These are phyloP conservation scores for Phytomonas sp. DNA, from an alignment of 208 protist genomes.

Conservation along the genomic window DNA sequence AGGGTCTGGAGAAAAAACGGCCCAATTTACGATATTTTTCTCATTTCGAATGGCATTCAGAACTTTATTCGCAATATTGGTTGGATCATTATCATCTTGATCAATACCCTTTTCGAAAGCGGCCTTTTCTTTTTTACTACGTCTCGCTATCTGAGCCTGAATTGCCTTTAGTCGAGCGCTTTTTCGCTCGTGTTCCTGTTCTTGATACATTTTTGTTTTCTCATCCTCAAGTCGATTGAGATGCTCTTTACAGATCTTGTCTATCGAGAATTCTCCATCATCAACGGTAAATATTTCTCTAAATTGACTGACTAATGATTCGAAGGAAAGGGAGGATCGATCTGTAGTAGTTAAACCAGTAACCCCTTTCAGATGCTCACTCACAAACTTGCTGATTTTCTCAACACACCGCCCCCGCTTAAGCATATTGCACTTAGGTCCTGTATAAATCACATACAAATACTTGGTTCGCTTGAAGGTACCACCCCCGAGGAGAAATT, in stretches of 20 bases:
- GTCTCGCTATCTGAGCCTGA: conserved; percentile 10
- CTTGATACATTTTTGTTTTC: conserved; percentile 47
- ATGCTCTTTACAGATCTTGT: conserved; percentile 71
- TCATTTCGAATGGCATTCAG: conserved; percentile 32
- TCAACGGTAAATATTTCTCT: conserved; percentile 67
- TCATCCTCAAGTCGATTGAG: conserved; percentile 41
- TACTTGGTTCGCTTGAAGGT: conserved; percentile 87
- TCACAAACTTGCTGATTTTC: conserved; percentile 51
- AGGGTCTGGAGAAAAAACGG: conserved; percentile 51
- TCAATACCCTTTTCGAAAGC: background rate
- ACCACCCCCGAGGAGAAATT: conserved; percentile 72
- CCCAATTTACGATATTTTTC: conserved; percentile 79
- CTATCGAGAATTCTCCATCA: conserved; percentile 63
- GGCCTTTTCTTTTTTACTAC: conserved; percentile 12
- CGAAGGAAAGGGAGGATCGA: conserved; percentile 47
- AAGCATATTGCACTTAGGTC: conserved; percentile 56
- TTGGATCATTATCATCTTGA: background rate
- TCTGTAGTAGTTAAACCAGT: conserved; percentile 62
- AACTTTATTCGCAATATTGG: conserved; percentile 6
- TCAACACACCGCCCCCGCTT: conserved; percentile 66
- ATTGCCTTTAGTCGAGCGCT: conserved; percentile 12
- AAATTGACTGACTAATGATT: conserved; percentile 55
- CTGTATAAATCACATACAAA: conserved; percentile 70
- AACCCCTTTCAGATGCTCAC: conserved; percentile 35
- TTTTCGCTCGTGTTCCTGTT: conserved; percentile 12